Evolutionary conservation across 352 stramenopile species (phyloP), one percentile per base, ranked within the genome.

Genomic region (Phytophthora tentaculata): DNA sequence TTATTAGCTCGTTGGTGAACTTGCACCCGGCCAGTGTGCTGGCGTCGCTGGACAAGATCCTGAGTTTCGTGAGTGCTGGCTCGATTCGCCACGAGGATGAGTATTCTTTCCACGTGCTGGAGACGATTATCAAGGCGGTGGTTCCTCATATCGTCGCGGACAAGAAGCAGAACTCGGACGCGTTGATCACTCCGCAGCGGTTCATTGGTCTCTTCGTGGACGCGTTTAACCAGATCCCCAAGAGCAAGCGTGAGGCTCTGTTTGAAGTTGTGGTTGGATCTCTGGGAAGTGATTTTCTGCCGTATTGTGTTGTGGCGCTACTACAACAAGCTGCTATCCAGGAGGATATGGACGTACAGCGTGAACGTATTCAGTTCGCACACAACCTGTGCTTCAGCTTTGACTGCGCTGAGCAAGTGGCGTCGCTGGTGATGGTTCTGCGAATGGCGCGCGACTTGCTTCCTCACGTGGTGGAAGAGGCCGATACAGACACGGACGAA

Each of bases 51-150:
- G 81, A 91, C 55, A 89, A 89, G 50, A 91, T 96, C 43, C 45
- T 96, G 44, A 77, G 74, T 32, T 92, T 92, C 41, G 64, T 92
- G 9, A 80, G 79, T 50, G 69, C 63, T 14, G 78, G 80, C 0
- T 82, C 75, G 2, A 89, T 93, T 54, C 82, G 83, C 44, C 79
- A 92, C 28, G 80, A 94, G 14, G 89, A 96, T 52, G 89, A 91
- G 39, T 94, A 96, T 73, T 94, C 89, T 52, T 95, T 94, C 65
- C 80, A 94, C 44, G 87, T 96, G 35, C 73, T 96, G n/a, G 84
- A 95, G 56, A 92, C 86, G 7, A 95, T 96, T 39, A 81, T 95
- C 51, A 84, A 88, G 67, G 73, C 84, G 6, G 86, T 92, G 13
- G 87, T 94, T 45, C 87, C 86, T 1, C 85, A 96, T 67, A 88